Percentiles rank a stretch among this genome's conserved stretches.
These are phyloP conservation scores for Coemansia sp. DNA, from an alignment of 371 early-diverging fungal species.

Conservation along the genomic window DNA sequence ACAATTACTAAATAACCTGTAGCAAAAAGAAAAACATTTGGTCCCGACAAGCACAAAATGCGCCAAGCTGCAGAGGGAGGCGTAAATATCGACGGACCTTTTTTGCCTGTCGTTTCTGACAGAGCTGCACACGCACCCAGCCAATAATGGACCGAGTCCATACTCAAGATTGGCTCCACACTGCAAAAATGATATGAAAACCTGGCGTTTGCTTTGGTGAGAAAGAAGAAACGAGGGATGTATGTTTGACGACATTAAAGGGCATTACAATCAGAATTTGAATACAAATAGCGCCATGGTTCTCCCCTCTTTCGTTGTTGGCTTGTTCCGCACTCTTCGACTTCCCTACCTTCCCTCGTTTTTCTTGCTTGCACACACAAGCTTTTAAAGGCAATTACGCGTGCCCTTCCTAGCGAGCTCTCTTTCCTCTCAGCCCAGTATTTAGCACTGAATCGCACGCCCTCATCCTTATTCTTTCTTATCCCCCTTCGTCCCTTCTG, in stretches of 20 bases:
- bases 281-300: slow-evolving; percentile 8
- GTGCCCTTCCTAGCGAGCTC: background rate
- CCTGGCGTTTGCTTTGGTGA: slow-evolving; percentile 1
- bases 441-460: background rate
- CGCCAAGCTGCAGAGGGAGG: background rate
- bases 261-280: slow-evolving; percentile 3
- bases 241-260: background rate
- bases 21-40: background rate
- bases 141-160: background rate
- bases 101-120: background rate
- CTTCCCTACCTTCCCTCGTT: background rate
- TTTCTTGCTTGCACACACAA: background rate
- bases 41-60: background rate
- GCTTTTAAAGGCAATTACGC: slow-evolving; percentile 1
- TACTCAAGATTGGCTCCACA: background rate
- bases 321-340: slow-evolving; percentile 12
- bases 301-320: background rate
- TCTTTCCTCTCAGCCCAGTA: background rate
- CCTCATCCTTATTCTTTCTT: background rate
- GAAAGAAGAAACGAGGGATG: slow-evolving; percentile 1
- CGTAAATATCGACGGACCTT: background rate
- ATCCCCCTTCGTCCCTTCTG: background rate
- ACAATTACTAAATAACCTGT: background rate
- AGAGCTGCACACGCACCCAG: background rate
- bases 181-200: background rate